Conservation (phyloP, 2,329 filamentous ascomycete genomes). For the Epichloe scottii region DNA sequence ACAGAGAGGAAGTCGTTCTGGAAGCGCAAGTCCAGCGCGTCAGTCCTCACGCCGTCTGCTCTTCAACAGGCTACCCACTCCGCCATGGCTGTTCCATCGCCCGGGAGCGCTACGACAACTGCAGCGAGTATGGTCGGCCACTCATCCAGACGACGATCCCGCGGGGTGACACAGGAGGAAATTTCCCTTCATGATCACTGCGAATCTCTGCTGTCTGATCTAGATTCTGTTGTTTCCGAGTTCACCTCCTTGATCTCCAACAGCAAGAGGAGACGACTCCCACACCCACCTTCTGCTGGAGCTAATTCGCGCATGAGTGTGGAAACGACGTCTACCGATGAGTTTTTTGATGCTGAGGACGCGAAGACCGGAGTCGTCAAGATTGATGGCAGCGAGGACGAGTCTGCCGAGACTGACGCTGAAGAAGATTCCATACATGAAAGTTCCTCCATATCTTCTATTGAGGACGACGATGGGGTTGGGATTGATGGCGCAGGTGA, state of each 20-base stretch:
- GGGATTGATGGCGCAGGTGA: constrained; percentile 45
- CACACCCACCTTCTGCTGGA: constrained; percentile 36
- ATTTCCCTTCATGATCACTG: constrained; percentile 69
- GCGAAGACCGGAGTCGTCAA: constrained; percentile 56
- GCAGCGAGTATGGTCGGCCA: constrained; percentile 19
- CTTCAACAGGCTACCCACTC: constrained; percentile 27
- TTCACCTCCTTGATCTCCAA: constrained; percentile 67
- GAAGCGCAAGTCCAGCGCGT: constrained; percentile 69
- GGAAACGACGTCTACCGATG: constrained; percentile 69
- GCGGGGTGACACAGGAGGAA: constrained; percentile 36
- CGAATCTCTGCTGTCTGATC: constrained; percentile 66
- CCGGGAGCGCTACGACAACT: constrained; percentile 21
- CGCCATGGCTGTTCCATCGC: constrained; percentile 29
- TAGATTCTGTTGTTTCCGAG: constrained; percentile 72
- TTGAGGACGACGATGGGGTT: constrained; percentile 44
- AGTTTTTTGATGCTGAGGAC: constrained; percentile 87
- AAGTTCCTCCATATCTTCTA: constrained; percentile 46
- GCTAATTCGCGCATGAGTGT: constrained; percentile 49
- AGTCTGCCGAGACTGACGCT: constrained; percentile 19
- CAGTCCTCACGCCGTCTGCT: constrained; percentile 28
- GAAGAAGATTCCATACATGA: constrained; percentile 21
- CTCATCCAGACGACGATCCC: constrained; percentile 24
- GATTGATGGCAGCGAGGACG: constrained; percentile 60
- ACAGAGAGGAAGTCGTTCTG: constrained; percentile 68
- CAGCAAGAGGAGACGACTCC: constrained; percentile 64